Base-by-base conservation (phyloP, 1,284 basidiomycete genomes). In the Ustilago curta region DNA sequence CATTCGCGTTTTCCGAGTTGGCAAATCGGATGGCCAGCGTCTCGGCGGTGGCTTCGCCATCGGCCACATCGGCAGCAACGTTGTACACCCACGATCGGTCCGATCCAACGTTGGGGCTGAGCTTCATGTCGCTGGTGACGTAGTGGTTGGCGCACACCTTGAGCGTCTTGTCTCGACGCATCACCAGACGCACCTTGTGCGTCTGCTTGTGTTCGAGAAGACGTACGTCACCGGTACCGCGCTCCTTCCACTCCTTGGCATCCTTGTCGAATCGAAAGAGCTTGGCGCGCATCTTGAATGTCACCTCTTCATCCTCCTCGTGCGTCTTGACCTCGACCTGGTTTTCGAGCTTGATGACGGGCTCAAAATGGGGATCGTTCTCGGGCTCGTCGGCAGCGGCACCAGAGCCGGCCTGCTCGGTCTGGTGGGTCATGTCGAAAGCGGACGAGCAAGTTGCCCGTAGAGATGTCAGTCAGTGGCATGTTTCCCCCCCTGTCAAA, bases 211-310 rank as follows among this genome's bases (percentile, higher is more conserved):
- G 93, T 83, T 91, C 88, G 53, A 85, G 71, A 21, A 84, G 63
- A 39, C 83, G 78, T 2, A 84, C 83, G 35, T 84, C 83, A 11
- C 83, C 83, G 9, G 83, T 84, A 25, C 83, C 94, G 47, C 94
- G 88, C 87, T 98, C 95, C 87, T 99, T 99, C 97, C 97, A 99
- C 87, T 99, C 95, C 70, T 90, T 88, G 65, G 90, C 88, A 45
- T 86, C 87, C 80, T 90, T 87, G 80, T 93, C 91, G 87, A 99
- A 99, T 84, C 97, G 91, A 90, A 99, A 99, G 74, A 99, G 90
- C 88, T 99, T 99, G 81, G 97, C 93, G 81, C 97, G 94, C 96
- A 98, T 93, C 89, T 99, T 99, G 91, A 98, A 98, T 77, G 93
- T 87, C 37, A 91, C 90, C 35, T 93, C 89, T 86, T 99, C 97